Base-by-base conservation (phyloP, 2,329 filamentous ascomycete genomes). In the Diaporthe velutina region DNA sequence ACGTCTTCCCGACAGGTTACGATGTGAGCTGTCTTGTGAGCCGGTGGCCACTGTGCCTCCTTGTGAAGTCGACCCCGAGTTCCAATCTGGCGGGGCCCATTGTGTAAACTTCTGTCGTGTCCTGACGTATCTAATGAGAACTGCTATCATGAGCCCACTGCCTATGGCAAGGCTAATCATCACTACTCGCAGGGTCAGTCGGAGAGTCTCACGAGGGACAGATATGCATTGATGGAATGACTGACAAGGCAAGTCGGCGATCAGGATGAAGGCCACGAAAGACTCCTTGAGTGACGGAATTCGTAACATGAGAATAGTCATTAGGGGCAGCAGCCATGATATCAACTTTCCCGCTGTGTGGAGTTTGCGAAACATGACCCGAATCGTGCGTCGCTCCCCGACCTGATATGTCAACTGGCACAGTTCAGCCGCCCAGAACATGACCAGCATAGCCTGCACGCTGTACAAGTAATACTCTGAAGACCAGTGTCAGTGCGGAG, bases 391-490 rank as follows among this genome's bases (percentile, higher is more conserved):
- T 74, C 45, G 64, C 73, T 80, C 79, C 7, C 77, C 76, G 2
- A 80, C 73, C 38, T 79, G 68, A 67, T 71, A 74, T 1, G 66
- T 57, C 35, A 70, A 42, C 28, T 67, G 74, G n/a, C 70, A 76
- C 28, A 67, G 33, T 40, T 70, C 67, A 19, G 61, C 67, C 42
- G 74, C 74, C 79, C 79, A 80, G 50, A 79, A 80, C 60, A 78
- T 73, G 19, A 80, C 73, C 17, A 79, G 75, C 75, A 80, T 73
- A 17, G 78, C 77, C 70, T 78, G 71, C 45, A 77, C 76, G 67
- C 74, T 79, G 74, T 79, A 79, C 15, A 66, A 77, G 52, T 77
- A 79, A 35, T 79, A 80, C 42, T 79, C 79, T 80, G 70, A 7
- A 4, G 17, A 5, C 4, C 10, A 8, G 45, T n/a, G 28, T 73